These are phyloP conservation scores for Phytopythium chamaehyphon DNA, from an alignment of 352 stramenopile species.

Conservation along the genomic window DNA sequence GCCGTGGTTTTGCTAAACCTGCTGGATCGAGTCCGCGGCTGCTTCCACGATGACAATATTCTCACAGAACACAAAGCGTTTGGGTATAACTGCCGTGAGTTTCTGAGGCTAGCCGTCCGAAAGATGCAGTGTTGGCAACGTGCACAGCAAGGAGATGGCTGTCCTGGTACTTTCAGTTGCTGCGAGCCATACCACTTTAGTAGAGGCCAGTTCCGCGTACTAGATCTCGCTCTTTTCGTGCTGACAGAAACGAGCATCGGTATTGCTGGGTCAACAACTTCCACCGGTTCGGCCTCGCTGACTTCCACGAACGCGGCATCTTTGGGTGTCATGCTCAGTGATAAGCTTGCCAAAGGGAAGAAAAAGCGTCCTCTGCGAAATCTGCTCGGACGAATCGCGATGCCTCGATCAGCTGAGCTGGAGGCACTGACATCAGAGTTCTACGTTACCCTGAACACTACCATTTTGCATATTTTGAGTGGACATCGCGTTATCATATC, in stretches of 20 bases:
- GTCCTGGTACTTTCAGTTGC: constrained; percentile 38
- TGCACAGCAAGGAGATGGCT: constrained; percentile 59
- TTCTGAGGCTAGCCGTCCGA: constrained; percentile 43
- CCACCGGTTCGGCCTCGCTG: constrained; percentile 2
- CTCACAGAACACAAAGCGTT: constrained; percentile 50
- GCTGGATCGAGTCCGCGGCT: constrained; percentile 42
- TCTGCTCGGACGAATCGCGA: constrained; percentile 43
- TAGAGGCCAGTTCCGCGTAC: constrained; percentile 38
- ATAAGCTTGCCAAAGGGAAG: constrained; percentile 55
- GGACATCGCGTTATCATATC: constrained; percentile 43
- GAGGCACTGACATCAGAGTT: constrained; percentile 47
- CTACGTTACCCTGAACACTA: constrained; percentile 46
- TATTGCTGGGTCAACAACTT: constrained; percentile 13
- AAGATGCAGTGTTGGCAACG: constrained; percentile 73
- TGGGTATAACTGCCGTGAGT: constrained; percentile 50
- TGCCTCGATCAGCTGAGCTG: constrained; percentile 46
- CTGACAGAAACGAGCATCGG: constrained; percentile 42
- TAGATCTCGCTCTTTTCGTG: constrained; percentile 64
- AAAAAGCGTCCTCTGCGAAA: constrained; percentile 41
- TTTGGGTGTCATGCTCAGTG: constrained; percentile 45
- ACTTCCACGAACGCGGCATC: constrained; percentile 14
- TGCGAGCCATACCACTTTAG: constrained; percentile 52
- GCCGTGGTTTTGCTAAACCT: constrained; percentile 46
- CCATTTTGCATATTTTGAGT: constrained; percentile 60
- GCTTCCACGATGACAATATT: constrained; percentile 38